Evolutionary conservation across 768 basidiomycete species (phyloP), one percentile per base, ranked within the genome.

Genomic region (Rhodosporidiobolus odoratus): DNA sequence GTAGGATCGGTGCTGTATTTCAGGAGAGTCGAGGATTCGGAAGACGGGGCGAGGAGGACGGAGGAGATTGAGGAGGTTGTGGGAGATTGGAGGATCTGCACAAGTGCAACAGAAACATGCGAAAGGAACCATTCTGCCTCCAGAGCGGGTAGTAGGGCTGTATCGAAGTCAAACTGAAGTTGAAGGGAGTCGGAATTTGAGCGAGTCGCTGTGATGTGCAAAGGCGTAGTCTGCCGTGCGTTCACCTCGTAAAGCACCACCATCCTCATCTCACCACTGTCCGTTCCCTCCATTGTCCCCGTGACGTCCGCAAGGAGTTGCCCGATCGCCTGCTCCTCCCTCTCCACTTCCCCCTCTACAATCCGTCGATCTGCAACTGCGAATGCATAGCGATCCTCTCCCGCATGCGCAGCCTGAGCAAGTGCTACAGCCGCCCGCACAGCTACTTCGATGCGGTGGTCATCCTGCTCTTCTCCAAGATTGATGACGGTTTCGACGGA

Each of bases 61-160:
- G 54, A 37, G 25, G 30, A 38, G 38, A 71, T n/a, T n/a, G n/a
- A n/a, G n/a, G n/a, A n/a, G n/a, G n/a, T n/a, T n/a, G n/a, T n/a
- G n/a, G n/a, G n/a, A n/a, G n/a, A n/a, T n/a, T n/a, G n/a, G n/a
- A n/a, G n/a, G n/a, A n/a, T n/a, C n/a, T n/a, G n/a, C n/a, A n/a
- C 0, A 25, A 54, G 7, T 1, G 54, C 48, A 25, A 58, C 45
- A 0, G 16, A 12, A 34, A 74, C 27, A 66, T 74, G 73, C 17
- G 58, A 35, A 43, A 70, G 58, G 41, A 74, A 68, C 73, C 73
- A 74, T 4, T 32, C 15, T 13, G 73, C 73, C n/a, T 74, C 73
- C 53, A 67, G 66, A 0, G 19, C 15, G 7, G 68, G 54, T 6
- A 74, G 37, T 47, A 70, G n/a, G 16, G 53, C 10, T 2, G 53